Evolutionary conservation across 1,284 basidiomycete genomes (phyloP).

Genomic region (Trametes versicolor): DNA sequence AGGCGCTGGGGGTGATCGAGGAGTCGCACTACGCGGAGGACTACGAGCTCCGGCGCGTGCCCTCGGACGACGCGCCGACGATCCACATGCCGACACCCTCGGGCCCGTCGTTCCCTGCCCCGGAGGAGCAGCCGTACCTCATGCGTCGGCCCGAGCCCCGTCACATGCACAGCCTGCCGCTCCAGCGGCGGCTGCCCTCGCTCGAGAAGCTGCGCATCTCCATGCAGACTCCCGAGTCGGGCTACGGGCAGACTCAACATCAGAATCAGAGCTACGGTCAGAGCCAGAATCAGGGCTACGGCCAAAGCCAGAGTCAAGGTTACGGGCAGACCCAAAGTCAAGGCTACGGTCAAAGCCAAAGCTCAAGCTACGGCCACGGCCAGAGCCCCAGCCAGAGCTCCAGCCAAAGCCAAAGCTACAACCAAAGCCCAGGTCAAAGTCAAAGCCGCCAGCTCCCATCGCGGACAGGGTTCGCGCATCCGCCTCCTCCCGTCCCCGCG

Average conservation of each 20-base stretch:
- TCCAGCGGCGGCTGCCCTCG: constrained; percentile 17
- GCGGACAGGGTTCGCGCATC: background rate
- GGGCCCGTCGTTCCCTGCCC: constrained; percentile 9
- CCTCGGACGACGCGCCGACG: constrained; percentile 25
- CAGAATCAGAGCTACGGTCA: background rate
- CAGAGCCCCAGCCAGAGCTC: no score
- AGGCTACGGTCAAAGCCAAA: no score
- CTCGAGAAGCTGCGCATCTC: constrained; percentile 18
- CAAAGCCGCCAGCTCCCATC: background rate
- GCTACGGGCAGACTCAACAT: background rate
- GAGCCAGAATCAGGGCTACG: background rate
- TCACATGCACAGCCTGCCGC: background rate
- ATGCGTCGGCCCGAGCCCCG: constrained; percentile 23
- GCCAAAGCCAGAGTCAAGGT: background rate
- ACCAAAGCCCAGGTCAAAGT: background rate
- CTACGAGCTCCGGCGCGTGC: constrained; percentile 19
- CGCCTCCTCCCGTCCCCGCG: background rate
- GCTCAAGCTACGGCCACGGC: no score
- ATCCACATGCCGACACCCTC: constrained; percentile 23
- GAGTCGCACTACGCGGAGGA: constrained; percentile 39
- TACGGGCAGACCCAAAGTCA: no score
- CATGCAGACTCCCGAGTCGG: background rate
- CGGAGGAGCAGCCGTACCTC: constrained; percentile 5
- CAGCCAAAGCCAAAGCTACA: no score
- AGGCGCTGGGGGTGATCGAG: constrained; percentile 39